phyloP scores from a whole-genome alignment of 2,329 filamentous ascomycete species.

The Verticillium klebahnii region DNA sequence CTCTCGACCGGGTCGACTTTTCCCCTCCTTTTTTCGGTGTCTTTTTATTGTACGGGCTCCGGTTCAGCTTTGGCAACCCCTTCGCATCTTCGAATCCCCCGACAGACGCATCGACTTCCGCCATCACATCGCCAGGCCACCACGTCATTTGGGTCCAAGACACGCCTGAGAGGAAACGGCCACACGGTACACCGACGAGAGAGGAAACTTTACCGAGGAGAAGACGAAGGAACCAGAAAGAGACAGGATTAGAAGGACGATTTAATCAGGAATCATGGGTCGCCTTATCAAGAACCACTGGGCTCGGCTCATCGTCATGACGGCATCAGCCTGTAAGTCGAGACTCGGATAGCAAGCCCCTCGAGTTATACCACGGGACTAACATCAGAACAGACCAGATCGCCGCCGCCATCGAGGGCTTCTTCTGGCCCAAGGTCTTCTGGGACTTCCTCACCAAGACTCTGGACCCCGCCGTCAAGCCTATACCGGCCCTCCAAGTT shows the following conservation, averaged over 20 bases:
- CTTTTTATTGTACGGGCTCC: neutral
- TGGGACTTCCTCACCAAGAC: constrained; percentile 95
- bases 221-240: neutral
- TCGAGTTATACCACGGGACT: constrained; percentile 11
- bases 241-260: constrained; percentile 7
- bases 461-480: constrained; percentile 80
- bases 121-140: neutral
- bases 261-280: constrained; percentile 61
- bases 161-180: neutral
- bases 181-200: neutral
- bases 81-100: neutral
- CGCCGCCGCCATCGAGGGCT: constrained; percentile 74
- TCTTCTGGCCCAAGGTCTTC: constrained; percentile 99
- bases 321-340: constrained; percentile 68
- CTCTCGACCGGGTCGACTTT: constrained; percentile 15
- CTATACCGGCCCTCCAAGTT: constrained; percentile 82
- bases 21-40: neutral
- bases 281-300: constrained; percentile 99
- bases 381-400: constrained; percentile 67
- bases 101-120: neutral
- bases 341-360: neutral
- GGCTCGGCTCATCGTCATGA: constrained; percentile 89
- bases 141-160: neutral
- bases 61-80: neutral
- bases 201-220: neutral